Conservation (phyloP, 2,329 filamentous ascomycete genomes). For the Coleophoma crateriformis region DNA sequence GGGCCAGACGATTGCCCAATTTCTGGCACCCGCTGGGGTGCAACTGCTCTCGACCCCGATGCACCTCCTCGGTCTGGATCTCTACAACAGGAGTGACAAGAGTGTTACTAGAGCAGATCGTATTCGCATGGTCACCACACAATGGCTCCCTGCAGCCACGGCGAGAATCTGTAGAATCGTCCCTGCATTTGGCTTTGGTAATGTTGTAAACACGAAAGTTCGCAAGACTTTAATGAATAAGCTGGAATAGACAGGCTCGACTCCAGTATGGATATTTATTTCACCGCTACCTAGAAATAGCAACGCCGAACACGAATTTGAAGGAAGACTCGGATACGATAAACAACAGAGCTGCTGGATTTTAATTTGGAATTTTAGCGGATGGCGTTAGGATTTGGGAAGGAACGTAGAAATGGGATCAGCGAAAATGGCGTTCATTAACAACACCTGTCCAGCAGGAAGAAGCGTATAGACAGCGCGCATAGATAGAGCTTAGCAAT, state of each 20-base stretch:
- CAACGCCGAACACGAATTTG: background rate
- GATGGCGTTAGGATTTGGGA: background rate
- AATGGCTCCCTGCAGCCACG: constrained; percentile 68
- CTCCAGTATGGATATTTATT: too few relatives aligned
- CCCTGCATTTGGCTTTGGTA: constrained; percentile 83
- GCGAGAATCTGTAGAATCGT: constrained; percentile 81
- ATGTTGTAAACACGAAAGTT: constrained; percentile 75
- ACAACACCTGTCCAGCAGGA: too few relatives aligned
- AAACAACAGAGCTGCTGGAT: background rate
- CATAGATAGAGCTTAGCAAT: too few relatives aligned
- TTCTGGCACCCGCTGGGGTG: constrained; percentile 70
- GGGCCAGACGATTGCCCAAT: constrained; percentile 67
- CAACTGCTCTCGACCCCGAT: constrained; percentile 78
- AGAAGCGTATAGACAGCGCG: background rate
- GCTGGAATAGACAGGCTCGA: constrained; percentile 32
- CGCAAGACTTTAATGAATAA: constrained; percentile 61
- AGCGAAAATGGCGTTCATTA: background rate
- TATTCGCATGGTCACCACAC: constrained; percentile 60
- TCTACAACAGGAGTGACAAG: constrained; percentile 66
- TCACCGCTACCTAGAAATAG: too few relatives aligned
- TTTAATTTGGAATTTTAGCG: background rate
- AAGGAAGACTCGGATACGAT: background rate
- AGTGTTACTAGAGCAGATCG: constrained; percentile 50
- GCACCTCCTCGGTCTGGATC: constrained; percentile 77
- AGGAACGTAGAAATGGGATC: background rate